Conservation (phyloP, 164 flowering plant species). For the Chloranthus sessilifolius region DNA sequence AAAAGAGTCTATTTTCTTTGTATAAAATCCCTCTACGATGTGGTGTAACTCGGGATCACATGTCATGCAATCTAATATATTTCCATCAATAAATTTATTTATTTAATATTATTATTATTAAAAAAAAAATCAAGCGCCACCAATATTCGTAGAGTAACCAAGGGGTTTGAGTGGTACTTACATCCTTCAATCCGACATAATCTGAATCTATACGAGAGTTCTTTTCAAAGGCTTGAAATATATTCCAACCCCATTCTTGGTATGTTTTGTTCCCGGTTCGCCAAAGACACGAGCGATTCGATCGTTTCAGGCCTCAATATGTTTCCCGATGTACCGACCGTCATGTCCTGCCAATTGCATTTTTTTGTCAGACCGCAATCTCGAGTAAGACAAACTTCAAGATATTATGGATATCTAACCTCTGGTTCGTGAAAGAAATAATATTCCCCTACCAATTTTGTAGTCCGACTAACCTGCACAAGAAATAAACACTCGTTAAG, state of each 20-base stretch:
- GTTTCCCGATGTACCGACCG: constrained; percentile 97
- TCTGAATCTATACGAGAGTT: constrained; percentile 86
- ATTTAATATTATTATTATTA: too few species aligned
- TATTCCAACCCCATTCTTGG: constrained; percentile 99
- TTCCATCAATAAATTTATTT: too few species aligned
- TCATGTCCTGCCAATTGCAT: constrained; percentile 70
- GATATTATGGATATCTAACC: constrained; percentile 45
- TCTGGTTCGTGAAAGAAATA: constrained; percentile 71
- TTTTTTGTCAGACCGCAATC: neutral
- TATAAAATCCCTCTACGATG: too few species aligned
- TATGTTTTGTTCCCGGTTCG: constrained; percentile 97
- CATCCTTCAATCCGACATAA: constrained; percentile 97
- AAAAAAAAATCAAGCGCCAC: too few species aligned
- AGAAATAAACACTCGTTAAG: too few species aligned
- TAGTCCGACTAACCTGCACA: too few species aligned
- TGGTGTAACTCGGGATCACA: too few species aligned
- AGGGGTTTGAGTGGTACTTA: constrained; percentile 29
- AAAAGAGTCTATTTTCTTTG: too few species aligned
- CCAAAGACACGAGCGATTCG: constrained; percentile 95
- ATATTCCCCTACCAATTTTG: constrained; percentile 96
- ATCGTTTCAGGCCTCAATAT: constrained; percentile 98
- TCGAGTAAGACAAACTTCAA: neutral
- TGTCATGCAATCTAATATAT: too few species aligned
- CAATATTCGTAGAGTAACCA: too few species aligned
- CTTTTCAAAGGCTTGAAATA: constrained; percentile 97